A percentile compares a stretch with the other conserved stretches of the same genome.
Evolutionary conservation across 1,139 yeast species (phyloP).

Genomic region (Kazachstania sp.): DNA sequence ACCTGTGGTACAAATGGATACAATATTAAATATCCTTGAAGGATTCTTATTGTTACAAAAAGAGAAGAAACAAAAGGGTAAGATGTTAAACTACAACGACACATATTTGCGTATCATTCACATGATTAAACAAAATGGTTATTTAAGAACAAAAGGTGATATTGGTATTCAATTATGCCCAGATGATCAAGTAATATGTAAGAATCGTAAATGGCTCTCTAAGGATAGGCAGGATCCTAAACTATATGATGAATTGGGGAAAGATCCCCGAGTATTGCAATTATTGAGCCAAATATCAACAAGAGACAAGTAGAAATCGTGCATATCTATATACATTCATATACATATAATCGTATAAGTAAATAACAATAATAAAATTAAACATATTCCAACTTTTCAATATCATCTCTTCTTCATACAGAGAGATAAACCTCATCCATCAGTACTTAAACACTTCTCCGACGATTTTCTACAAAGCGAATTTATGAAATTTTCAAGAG

Average conservation of each 20-base stretch:
- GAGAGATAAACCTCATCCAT: too few relatives aligned
- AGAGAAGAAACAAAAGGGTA: not conserved
- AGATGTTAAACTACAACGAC: not conserved
- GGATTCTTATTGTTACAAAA: slow-evolving; percentile 8
- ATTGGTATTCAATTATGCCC: not conserved
- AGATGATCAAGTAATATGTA: not conserved
- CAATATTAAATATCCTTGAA: slow-evolving; percentile 12
- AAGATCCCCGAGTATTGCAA: not conserved
- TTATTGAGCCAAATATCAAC: not conserved
- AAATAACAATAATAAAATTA: not conserved
- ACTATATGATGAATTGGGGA: not conserved
- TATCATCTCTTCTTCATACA: too few relatives aligned
- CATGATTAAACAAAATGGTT: slow-evolving; percentile 8
- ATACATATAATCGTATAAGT: not conserved
- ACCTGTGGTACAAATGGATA: slow-evolving; percentile 10
- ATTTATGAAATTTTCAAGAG: too few relatives aligned
- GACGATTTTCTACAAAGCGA: too few relatives aligned
- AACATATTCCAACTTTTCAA: not conserved
- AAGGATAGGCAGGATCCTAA: slow-evolving; percentile 1
- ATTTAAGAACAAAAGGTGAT: not conserved
- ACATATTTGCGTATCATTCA: slow-evolving; percentile 5
- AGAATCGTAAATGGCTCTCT: not conserved
- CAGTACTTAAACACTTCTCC: too few relatives aligned
- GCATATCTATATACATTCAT: not conserved
- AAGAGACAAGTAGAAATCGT: not conserved